phyloP scores from a whole-genome alignment of 164 flowering plant species.

The Macadamia tetraphylla region DNA sequence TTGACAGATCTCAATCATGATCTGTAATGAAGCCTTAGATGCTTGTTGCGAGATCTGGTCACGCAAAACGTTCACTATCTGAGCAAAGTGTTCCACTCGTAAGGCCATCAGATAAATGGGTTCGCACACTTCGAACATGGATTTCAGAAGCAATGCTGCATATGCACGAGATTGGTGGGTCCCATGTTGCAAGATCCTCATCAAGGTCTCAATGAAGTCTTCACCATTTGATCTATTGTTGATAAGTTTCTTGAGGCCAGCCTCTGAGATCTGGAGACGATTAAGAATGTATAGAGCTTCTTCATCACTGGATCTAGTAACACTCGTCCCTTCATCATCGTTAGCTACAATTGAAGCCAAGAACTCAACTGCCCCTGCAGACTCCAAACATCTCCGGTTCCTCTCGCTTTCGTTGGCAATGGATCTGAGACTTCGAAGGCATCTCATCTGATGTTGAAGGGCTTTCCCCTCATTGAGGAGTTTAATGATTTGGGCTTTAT shows the following conservation, averaged over 20 bases:
- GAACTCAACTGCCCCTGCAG: conserved; percentile 47
- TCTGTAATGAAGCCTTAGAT: conserved; percentile 53
- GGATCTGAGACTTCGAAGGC: conserved; percentile 36
- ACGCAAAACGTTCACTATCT: conserved; percentile 26
- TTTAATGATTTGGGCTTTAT: conserved; percentile 32
- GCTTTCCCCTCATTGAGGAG: conserved; percentile 33
- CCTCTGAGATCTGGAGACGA: conserved; percentile 34
- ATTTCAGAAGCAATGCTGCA: conserved; percentile 42
- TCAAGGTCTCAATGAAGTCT: conserved; percentile 36
- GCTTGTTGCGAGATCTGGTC: conserved; percentile 53
- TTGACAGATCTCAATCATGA: conserved; percentile 46
- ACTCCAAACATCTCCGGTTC: conserved; percentile 36
- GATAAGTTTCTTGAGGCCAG: conserved; percentile 24
- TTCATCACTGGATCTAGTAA: conserved; percentile 17
- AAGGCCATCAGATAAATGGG: conserved; percentile 35
- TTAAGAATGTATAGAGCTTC: conserved; percentile 49
- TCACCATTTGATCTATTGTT: conserved; percentile 12
- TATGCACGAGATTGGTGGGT: conserved; percentile 39
- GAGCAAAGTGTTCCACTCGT: conserved; percentile 27
- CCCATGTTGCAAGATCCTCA: conserved; percentile 31
- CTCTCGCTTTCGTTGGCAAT: conserved; percentile 33
- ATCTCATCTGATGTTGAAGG: conserved; percentile 25
- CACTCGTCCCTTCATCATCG: neutral
- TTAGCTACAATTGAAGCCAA: conserved; percentile 35
- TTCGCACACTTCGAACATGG: conserved; percentile 37